Percentiles rank a stretch among this genome's conserved stretches.
These are phyloP conservation scores for Rhodosporidiobolus odoratus DNA, from an alignment of 768 basidiomycete species.

Conservation along the genomic window DNA sequence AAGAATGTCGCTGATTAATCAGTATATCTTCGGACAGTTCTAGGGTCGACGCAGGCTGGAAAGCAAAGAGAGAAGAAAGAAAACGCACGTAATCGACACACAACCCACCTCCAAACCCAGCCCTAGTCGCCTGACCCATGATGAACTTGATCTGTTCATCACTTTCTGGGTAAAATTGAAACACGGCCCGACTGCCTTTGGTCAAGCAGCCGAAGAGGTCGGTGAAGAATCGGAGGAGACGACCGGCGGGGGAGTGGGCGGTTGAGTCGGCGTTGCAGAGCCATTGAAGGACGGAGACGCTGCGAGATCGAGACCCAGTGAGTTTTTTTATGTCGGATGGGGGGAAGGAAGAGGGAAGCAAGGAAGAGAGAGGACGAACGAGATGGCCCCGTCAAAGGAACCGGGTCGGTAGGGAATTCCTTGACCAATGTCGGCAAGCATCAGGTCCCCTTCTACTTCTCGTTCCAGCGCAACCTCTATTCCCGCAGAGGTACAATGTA, in stretches of 20 bases:
- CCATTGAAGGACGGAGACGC: constrained; percentile 99
- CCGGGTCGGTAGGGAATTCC: constrained; percentile 96
- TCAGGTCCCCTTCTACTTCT: constrained; percentile 91
- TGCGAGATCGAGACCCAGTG: constrained; percentile 48
- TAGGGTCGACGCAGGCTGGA: no score
- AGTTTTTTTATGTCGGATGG: not conserved
- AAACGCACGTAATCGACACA: constrained; percentile 71
- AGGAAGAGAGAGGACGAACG: constrained; percentile 52
- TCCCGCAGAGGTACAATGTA: no score
- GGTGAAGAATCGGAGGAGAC: constrained; percentile 79
- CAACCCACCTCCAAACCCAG: constrained; percentile 93
- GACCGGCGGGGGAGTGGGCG: constrained; percentile 50
- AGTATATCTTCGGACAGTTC: not conserved
- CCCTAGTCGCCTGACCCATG: constrained; percentile 82
- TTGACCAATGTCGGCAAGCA: constrained; percentile 95
- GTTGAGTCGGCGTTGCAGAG: constrained; percentile 92
- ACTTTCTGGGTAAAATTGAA: constrained; percentile 93
- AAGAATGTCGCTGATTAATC: not conserved
- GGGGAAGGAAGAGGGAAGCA: constrained; percentile 6
- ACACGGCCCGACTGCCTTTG: constrained; percentile 75
- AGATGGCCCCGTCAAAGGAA: constrained; percentile 95
- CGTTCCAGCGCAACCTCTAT: constrained; percentile 96
- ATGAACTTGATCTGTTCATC: constrained; percentile 97
- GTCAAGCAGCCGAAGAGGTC: constrained; percentile 79
- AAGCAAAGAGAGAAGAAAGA: not conserved